Percentiles rank a stretch among this genome's conserved stretches.
Evolutionary conservation across 1,139 yeast genomes (phyloP).

Genomic region (Trichomonascaceae sp.): DNA sequence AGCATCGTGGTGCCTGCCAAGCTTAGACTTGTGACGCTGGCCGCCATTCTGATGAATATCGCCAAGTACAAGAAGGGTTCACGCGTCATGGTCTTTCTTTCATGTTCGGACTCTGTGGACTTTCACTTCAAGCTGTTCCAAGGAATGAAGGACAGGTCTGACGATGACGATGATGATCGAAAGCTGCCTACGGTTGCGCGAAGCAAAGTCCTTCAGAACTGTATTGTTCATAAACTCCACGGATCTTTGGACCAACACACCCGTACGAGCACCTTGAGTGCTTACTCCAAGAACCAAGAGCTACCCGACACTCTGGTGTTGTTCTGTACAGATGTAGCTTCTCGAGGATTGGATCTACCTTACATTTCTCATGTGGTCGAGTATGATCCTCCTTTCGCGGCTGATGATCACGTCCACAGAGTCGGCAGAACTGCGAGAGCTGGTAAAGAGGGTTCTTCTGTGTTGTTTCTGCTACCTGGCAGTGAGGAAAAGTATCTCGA

Average conservation of each 20-base stretch:
- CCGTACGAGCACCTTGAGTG: conserved; percentile 62
- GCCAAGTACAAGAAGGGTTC: conserved; percentile 25
- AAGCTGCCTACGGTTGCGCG: conserved; percentile 31
- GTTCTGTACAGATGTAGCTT: conserved; percentile 85
- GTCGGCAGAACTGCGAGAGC: conserved; percentile 98
- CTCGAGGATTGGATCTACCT: conserved; percentile 81
- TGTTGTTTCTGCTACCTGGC: conserved; percentile 74
- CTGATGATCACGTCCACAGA: conserved; percentile 88
- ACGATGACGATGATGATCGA: conserved; percentile 13
- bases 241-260: conserved; percentile 79
- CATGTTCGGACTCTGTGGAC: conserved; percentile 92
- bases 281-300: conserved; percentile 37
- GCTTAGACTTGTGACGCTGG: conserved; percentile 67
- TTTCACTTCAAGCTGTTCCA: conserved; percentile 66
- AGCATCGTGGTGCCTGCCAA: conserved; percentile 82
- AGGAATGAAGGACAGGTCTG: conserved; percentile 20
- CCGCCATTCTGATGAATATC: conserved; percentile 46
- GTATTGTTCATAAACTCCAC: conserved; percentile 65
- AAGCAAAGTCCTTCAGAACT: conserved; percentile 40
- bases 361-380: conserved; percentile 68
- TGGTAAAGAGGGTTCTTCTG: conserved; percentile 57
- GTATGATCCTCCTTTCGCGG: conserved; percentile 84
- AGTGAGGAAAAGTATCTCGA: conserved; percentile 75
- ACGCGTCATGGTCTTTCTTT: conserved; percentile 72
- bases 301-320: conserved; percentile 41